Conservation (phyloP, 1,284 basidiomycete genomes). For the Ganoderma resinaceum region DNA sequence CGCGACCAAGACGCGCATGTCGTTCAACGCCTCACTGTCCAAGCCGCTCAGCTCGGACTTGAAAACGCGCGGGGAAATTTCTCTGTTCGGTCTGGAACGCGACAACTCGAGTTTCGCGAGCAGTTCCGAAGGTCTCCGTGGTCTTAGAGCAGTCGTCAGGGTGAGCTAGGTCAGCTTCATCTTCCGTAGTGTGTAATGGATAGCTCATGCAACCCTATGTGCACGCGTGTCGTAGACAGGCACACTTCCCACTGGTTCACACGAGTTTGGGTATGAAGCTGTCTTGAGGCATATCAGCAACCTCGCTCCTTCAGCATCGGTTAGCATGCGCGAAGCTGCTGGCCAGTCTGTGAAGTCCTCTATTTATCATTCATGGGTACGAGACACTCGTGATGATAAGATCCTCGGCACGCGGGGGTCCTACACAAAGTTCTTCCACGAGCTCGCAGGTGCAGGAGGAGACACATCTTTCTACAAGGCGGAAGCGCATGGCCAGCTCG, state of each 20-base stretch:
- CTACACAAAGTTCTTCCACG: constrained; percentile 70
- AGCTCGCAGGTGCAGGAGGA: constrained; percentile 82
- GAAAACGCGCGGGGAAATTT: constrained; percentile 65
- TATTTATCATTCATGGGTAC: constrained; percentile 78
- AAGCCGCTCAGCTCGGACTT: constrained; percentile 67
- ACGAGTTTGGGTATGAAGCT: constrained; percentile 86
- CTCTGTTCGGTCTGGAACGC: constrained; percentile 67
- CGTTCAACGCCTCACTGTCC: constrained; percentile 75
- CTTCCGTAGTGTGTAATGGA: constrained; percentile 31
- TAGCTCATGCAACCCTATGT: constrained; percentile 33
- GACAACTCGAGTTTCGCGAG: constrained; percentile 79
- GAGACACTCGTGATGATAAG: constrained; percentile 85
- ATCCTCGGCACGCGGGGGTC: constrained; percentile 69
- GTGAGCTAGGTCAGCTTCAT: constrained; percentile 55
- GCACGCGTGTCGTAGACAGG: constrained; percentile 50
- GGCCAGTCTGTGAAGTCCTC: constrained; percentile 86
- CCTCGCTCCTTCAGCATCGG: constrained; percentile 77
- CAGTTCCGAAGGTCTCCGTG: constrained; percentile 71
- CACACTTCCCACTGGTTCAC: constrained; percentile 56
- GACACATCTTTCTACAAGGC: constrained; percentile 79
- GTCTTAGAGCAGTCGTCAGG: constrained; percentile 70
- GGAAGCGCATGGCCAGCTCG: constrained; percentile 71
- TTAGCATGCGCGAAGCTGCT: constrained; percentile 86
- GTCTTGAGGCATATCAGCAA: constrained; percentile 78
- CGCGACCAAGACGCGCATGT: constrained; percentile 88